Base-by-base conservation (phyloP, 495 filamentous ascomycete species). In the Venustampulla echinocandica region DNA sequence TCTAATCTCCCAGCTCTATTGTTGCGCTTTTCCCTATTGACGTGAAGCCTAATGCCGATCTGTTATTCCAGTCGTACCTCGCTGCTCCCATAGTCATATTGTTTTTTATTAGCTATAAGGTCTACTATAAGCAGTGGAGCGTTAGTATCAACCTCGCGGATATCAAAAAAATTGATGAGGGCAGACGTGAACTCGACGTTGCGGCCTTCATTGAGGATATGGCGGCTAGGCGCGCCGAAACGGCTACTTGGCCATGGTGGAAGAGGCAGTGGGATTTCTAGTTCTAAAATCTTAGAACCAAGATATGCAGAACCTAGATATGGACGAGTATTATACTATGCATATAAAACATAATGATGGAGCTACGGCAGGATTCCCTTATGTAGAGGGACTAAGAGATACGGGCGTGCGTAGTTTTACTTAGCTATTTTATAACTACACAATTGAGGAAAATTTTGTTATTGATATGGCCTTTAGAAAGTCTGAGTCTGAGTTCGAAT, bases 1-100 rank as follows among this genome's bases (percentile, higher is more conserved):
- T 15, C 74, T 97, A n/a, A 61, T 90, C 42, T 90, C 87, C 9
- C 90, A 97, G 58, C 93, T 97, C 70, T 97, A 90, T 87, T n/a
- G 84, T 82, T 27, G 88, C 84, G 20, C 80, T 89, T 10, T 86
- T 81, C 49, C 90, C 92, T 3, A 69, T 92, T 22, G 36, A 48
- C 23, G 84, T 76, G 19, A 76, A 72, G 50, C 63, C 52, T 0
- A 47, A 61, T 0, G 76, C 72, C 0, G 52, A 79, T 51, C 75
- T 66, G 43, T 96, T 92, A 66, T 97, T 98, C 62, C 38, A 74
- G 21, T 73, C 73, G 39, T 98, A 89, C 56, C 69, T 95, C 15
- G 85, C 86, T 5, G 80, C 77, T 0, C 92, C 92, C 0, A 77
- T 97, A 36, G 84, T 95, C 19, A 50, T 88, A 2, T 38, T 71